Percentiles rank a stretch among this genome's conserved stretches.
Conservation (phyloP, 1,284 basidiomycete species). For the Butyriboletus appendiculatus region DNA sequence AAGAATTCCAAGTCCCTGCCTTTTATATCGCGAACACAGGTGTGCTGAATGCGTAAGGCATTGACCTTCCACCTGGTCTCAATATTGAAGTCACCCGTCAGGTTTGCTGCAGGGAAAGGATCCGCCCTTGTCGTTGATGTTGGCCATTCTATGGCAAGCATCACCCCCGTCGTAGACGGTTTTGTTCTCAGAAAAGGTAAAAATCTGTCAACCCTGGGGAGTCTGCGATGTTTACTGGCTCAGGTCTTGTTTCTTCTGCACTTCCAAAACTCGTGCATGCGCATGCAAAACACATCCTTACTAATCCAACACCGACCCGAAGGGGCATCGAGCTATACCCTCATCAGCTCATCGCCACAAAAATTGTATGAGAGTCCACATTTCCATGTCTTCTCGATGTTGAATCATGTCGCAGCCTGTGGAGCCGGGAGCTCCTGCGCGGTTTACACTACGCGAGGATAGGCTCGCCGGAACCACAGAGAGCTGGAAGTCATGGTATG, state of each 20-base stretch:
- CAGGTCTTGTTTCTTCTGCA: conserved; percentile 70
- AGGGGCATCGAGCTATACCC: conserved; percentile 67
- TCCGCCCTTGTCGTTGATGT: conserved; percentile 95
- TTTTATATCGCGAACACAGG: conserved; percentile 97
- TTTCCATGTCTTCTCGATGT: not conserved
- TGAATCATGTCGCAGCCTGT: conserved; percentile 50
- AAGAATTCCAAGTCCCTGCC: conserved; percentile 92
- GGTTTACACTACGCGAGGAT: conserved; percentile 73
- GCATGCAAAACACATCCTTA: conserved; percentile 67
- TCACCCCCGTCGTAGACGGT: conserved; percentile 96
- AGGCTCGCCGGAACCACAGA: conserved; percentile 72
- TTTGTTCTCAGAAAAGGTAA: conserved; percentile 95
- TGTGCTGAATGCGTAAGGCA: conserved; percentile 88
- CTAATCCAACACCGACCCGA: conserved; percentile 47
- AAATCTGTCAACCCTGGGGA: conserved; percentile 9
- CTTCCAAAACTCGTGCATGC: conserved; percentile 79
- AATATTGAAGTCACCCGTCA: conserved; percentile 34
- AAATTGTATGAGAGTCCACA: conserved; percentile 44
- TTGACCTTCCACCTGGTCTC: not conserved
- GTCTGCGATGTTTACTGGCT: not conserved
- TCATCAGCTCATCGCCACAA: conserved; percentile 87
- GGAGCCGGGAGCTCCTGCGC: conserved; percentile 58
- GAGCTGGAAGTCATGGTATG: conserved; percentile 83
- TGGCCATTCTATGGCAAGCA: conserved; percentile 85
- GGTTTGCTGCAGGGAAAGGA: conserved; percentile 95